Evolutionary conservation across 1,284 basidiomycete species (phyloP), one percentile per base, ranked within the genome.

Genomic region (Polyporus tsugae): DNA sequence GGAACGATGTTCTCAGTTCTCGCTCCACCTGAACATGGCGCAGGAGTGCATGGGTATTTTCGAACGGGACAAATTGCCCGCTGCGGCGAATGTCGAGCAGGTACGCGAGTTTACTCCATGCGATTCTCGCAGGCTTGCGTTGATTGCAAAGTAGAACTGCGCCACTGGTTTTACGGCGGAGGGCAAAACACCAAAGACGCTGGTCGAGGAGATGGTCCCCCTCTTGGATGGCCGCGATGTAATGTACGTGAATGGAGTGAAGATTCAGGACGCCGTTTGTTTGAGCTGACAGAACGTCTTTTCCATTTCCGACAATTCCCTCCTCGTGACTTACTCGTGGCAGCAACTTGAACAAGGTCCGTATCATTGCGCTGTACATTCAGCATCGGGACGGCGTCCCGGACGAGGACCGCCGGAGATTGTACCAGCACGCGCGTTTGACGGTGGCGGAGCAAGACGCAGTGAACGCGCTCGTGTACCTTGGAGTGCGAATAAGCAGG

Each of bases 131-230:
- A 25, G n/a, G 19, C 52, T 52, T 35, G 52, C 41, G 29, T 65
- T 66, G 29, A 66, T 9, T 57, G 22, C 58, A 29, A 38, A 25
- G 46, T 73, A 96, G 94, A 93, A 91, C 78, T 98, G 95, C 76
- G 94, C 97, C 0, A 99, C 97, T 1, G 96, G 96, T 6, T 77
- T 92, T 55, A 98, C 94, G 2, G 83, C 93, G 0, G 95, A 97
- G 75, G 96, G 95, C 1, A 97, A 97, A 82, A 86, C 89, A 29
- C 97, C 97, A 0, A 98, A 97, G 78, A 89, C 89, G 0, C 82
- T 99, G 4, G 96, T 99, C 1, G 98, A 99, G 80, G 96, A 99
- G 79, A 99, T 99, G 97, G 97, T 99, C 0, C 96, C 97, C 0
- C 81, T 99, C 35, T 84, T 99, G 38, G 98, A 98, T 78, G 93